phyloP scores from a whole-genome alignment of 2,329 filamentous ascomycete genomes.

The Exserohilum rostratum region DNA sequence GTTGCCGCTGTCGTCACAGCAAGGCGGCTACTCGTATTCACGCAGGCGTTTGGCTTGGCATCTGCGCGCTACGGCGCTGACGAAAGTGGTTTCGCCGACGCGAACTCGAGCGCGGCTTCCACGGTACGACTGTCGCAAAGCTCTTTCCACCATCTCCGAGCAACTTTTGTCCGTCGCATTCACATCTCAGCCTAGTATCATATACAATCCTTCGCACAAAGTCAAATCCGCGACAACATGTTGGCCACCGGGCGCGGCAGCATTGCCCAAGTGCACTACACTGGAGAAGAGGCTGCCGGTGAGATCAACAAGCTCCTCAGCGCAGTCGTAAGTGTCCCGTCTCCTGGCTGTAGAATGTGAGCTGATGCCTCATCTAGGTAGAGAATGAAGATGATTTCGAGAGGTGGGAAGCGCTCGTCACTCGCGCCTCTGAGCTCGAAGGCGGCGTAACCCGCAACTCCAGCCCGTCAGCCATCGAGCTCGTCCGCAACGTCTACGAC shows the following conservation, averaged over 20 bases:
- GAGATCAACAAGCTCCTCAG: slow-evolving; percentile 79
- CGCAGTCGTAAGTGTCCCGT: slow-evolving; percentile 70
- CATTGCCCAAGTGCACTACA: slow-evolving; percentile 41
- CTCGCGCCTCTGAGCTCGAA: slow-evolving; percentile 81
- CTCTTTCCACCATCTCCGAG: slow-evolving; percentile 16
- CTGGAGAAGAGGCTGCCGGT: slow-evolving; percentile 40
- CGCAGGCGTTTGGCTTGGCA: slow-evolving; percentile 2
- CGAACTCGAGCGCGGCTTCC: slow-evolving; percentile 20
- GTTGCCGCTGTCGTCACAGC: not conserved
- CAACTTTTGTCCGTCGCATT: slow-evolving; percentile 15
- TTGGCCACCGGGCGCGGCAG: slow-evolving; percentile 37
- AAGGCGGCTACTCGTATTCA: slow-evolving; percentile 8
- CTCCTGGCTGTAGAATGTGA: not conserved
- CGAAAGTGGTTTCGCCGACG: slow-evolving; percentile 19
- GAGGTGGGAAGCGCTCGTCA: slow-evolving; percentile 90
- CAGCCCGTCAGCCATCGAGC: slow-evolving; percentile 87
- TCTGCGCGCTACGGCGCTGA: slow-evolving; percentile 12
- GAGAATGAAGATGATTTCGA: slow-evolving; percentile 90
- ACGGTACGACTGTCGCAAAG: slow-evolving; percentile 14
- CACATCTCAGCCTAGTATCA: slow-evolving; percentile 7
- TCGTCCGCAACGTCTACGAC: slow-evolving; percentile 87
- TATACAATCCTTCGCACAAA: not conserved
- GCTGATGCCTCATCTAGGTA: slow-evolving; percentile 50
- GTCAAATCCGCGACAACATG: slow-evolving; percentile 27
- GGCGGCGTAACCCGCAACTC: slow-evolving; percentile 96